These are phyloP conservation scores for Kazachstania bromeliacearum DNA, from an alignment of 805 yeast species.

Conservation along the genomic window DNA sequence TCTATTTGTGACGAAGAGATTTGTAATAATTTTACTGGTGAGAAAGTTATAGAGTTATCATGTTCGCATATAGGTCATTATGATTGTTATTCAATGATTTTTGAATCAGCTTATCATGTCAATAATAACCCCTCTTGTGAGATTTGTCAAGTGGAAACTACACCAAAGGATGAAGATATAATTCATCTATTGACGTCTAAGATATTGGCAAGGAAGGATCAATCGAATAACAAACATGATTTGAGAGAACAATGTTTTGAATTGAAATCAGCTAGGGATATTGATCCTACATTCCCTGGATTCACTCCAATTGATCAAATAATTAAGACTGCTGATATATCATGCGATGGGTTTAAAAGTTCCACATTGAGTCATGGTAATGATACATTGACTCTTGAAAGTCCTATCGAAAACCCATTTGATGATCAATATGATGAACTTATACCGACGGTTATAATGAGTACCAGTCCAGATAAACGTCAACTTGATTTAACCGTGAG, in stretches of 20 bases:
- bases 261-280: slow-evolving; percentile 8
- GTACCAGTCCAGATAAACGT: too few relatives aligned
- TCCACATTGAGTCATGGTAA: slow-evolving; percentile 4
- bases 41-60: slow-evolving; percentile 33
- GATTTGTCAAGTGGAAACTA: slow-evolving; percentile 16
- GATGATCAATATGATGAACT: too few relatives aligned
- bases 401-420: too few relatives aligned
- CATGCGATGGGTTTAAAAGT: slow-evolving; percentile 22
- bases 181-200: slow-evolving; percentile 21
- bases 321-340: slow-evolving; percentile 24
- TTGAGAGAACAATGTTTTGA: slow-evolving; percentile 16
- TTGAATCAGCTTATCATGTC: slow-evolving; percentile 4
- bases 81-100: slow-evolving; percentile 30
- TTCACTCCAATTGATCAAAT: slow-evolving; percentile 26
- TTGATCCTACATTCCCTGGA: slow-evolving; percentile 1
- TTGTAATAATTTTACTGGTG: slow-evolving; percentile 33
- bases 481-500: too few relatives aligned
- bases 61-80: slow-evolving; percentile 39
- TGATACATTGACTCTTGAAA: too few relatives aligned
- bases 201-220: slow-evolving; percentile 7
- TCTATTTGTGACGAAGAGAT: slow-evolving; percentile 39
- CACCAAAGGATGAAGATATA: slow-evolving; percentile 25
- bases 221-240: not conserved
- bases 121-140: slow-evolving; percentile 21
- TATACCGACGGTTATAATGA: too few relatives aligned